Percentiles rank a stretch among this genome's conserved stretches.
These are phyloP conservation scores for Cladorrhinum samala DNA, from an alignment of 495 filamentous ascomycete species.

Conservation along the genomic window DNA sequence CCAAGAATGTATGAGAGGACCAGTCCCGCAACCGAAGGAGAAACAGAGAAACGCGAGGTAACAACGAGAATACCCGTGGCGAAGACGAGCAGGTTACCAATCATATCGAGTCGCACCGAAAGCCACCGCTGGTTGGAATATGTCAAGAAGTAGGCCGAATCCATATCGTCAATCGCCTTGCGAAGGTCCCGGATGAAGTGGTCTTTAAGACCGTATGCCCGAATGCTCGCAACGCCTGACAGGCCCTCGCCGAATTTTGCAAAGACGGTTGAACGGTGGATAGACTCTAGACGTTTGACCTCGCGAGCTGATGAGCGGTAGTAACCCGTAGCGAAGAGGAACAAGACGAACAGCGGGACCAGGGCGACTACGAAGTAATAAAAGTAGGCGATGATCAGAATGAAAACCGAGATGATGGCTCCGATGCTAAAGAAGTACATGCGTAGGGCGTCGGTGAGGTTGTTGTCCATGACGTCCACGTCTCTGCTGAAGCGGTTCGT, in stretches of 20 bases:
- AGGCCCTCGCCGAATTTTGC: constrained; percentile 89
- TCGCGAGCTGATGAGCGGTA: constrained; percentile 88
- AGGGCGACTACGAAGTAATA: constrained; percentile 90
- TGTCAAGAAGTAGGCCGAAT: constrained; percentile 88
- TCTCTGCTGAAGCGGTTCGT: constrained; percentile 96
- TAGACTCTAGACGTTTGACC: constrained; percentile 87
- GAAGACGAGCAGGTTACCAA: constrained; percentile 77
- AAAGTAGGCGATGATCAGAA: constrained; percentile 87
- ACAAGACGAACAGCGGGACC: constrained; percentile 70
- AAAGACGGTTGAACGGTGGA: constrained; percentile 80
- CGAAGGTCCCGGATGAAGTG: constrained; percentile 65
- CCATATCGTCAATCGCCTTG: constrained; percentile 77
- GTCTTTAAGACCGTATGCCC: constrained; percentile 75
- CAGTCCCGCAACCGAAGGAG: constrained; percentile 77
- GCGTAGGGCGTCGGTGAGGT: constrained; percentile 79
- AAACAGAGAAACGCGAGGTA: constrained; percentile 82
- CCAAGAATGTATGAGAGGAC: constrained; percentile 88
- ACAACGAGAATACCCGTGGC: constrained; percentile 86
- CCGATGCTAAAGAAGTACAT: constrained; percentile 86
- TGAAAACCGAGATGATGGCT: constrained; percentile 73
- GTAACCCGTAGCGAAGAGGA: constrained; percentile 78
- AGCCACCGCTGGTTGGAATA: constrained; percentile 94
- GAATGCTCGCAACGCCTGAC: constrained; percentile 73
- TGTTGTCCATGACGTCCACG: constrained; percentile 94
- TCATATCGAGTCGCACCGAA: constrained; percentile 72